Conservation (phyloP, 2,329 filamentous ascomycete species). For the Penicillium vulpinum region DNA sequence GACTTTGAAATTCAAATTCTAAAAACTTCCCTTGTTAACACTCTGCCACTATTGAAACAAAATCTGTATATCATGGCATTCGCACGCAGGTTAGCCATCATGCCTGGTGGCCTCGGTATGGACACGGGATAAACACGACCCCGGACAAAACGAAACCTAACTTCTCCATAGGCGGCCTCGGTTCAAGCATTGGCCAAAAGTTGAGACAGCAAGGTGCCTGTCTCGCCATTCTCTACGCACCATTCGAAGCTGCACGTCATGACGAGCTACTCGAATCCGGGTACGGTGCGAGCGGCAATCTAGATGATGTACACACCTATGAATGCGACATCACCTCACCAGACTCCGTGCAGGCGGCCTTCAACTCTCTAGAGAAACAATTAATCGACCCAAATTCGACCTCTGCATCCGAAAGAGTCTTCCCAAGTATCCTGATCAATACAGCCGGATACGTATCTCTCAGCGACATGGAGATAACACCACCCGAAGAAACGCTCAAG, state of each 20-base stretch:
- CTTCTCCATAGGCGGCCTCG: constrained; percentile 40
- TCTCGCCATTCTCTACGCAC: constrained; percentile 50
- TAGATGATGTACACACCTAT: constrained; percentile 34
- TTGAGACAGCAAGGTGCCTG: constrained; percentile 45
- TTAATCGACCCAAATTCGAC: constrained; percentile 13
- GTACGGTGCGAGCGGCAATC: constrained; percentile 30
- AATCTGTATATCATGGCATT: constrained; percentile 31
- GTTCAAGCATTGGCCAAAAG: constrained; percentile 45
- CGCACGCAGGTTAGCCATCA: constrained; percentile 43
- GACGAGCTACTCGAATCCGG: constrained; percentile 38
- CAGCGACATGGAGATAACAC: constrained; percentile 45
- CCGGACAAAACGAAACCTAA: constrained; percentile 3
- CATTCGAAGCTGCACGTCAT: constrained; percentile 45
- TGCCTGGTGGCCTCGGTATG: constrained; percentile 47
- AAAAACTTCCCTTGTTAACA: background rate
- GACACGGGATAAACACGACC: background rate
- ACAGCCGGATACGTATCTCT: constrained; percentile 50
- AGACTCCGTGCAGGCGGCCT: constrained; percentile 48
- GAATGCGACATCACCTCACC: constrained; percentile 53
- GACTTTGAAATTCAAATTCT: background rate
- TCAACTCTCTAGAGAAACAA: constrained; percentile 37
- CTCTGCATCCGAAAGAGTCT: constrained; percentile 22
- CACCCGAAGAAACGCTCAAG: constrained; percentile 45
- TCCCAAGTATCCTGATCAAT: constrained; percentile 45
- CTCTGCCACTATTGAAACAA: too few relatives aligned